A percentile compares a stretch with the other conserved stretches of the same genome.
phyloP scores from a whole-genome alignment of 257 asterid species.

The Solanum sitiens region DNA sequence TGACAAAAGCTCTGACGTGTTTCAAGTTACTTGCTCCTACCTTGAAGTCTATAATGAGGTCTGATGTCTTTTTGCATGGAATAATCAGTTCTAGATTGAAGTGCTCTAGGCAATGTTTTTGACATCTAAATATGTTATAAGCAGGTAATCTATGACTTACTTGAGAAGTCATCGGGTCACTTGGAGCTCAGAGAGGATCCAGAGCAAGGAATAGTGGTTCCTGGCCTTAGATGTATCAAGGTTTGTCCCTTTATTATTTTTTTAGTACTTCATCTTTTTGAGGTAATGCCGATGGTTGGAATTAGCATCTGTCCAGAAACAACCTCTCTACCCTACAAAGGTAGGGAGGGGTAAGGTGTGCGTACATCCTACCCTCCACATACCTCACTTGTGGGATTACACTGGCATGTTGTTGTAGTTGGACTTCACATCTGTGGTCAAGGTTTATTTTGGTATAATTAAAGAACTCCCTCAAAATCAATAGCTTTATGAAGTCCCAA shows the following conservation, averaged over 20 bases:
- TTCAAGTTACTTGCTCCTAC: slow-evolving; percentile 82
- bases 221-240: slow-evolving; percentile 89
- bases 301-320: neutral
- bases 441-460: neutral
- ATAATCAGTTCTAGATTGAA: neutral
- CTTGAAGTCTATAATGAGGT: slow-evolving; percentile 99
- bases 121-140: slow-evolving; percentile 9
- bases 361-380: neutral
- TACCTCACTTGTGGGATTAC: neutral
- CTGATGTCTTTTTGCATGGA: slow-evolving; percentile 6
- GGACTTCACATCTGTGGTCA: neutral
- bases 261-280: neutral
- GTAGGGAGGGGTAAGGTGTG: neutral
- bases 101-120: neutral
- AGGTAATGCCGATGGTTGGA: neutral
- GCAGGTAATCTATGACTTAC: slow-evolving; percentile 92
- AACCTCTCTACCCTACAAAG: neutral
- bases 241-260: slow-evolving; percentile 14
- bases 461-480: neutral
- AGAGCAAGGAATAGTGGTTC: slow-evolving; percentile 80
- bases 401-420: neutral
- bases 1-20: slow-evolving; percentile 55
- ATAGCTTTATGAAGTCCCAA: neutral
- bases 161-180: slow-evolving; percentile 86
- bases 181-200: slow-evolving; percentile 96